phyloP scores from a whole-genome alignment of 2,329 filamentous ascomycete genomes.

The Xenosphaeropsis pyriputrescens region DNA sequence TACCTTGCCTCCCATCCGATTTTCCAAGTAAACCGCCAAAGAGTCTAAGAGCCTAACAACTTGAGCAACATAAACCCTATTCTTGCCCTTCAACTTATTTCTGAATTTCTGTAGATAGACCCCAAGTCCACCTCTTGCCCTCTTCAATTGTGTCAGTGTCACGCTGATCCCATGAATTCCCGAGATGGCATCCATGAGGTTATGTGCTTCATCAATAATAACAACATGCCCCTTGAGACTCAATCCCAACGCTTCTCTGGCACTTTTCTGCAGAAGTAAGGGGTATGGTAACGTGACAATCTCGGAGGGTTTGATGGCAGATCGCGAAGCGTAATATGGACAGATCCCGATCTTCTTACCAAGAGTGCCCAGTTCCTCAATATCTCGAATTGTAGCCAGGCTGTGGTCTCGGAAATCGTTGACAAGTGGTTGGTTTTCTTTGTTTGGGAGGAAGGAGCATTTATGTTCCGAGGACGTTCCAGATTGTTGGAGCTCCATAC shows the following conservation, averaged over 20 bases:
- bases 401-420: conserved; percentile 76
- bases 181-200: conserved; percentile 88
- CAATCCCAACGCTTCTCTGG: conserved; percentile 75
- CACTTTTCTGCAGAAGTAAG: conserved; percentile 71
- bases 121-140: conserved; percentile 60
- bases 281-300: conserved; percentile 91
- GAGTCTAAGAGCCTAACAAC: conserved; percentile 73
- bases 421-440: conserved; percentile 56
- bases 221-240: conserved; percentile 78
- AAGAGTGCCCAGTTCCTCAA: conserved; percentile 73
- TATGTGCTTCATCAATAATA: conserved; percentile 96
- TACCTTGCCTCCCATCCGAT: conserved; percentile 32
- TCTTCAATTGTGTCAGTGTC: conserved; percentile 55
- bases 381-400: conserved; percentile 76
- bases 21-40: conserved; percentile 53
- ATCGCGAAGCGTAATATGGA: conserved; percentile 89
- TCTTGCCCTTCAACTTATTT: conserved; percentile 77
- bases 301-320: conserved; percentile 70
- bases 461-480: conserved; percentile 43
- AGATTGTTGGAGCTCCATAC: conserved; percentile 76
- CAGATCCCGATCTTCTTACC: conserved; percentile 73
- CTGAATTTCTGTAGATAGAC: conserved; percentile 79
- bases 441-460: conserved; percentile 66
- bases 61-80: conserved; percentile 82
- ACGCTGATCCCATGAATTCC: conserved; percentile 74